Percentiles rank a stretch among this genome's conserved stretches.
phyloP scores from a whole-genome alignment of 208 protist species.

The Leishmania amazonensis region DNA sequence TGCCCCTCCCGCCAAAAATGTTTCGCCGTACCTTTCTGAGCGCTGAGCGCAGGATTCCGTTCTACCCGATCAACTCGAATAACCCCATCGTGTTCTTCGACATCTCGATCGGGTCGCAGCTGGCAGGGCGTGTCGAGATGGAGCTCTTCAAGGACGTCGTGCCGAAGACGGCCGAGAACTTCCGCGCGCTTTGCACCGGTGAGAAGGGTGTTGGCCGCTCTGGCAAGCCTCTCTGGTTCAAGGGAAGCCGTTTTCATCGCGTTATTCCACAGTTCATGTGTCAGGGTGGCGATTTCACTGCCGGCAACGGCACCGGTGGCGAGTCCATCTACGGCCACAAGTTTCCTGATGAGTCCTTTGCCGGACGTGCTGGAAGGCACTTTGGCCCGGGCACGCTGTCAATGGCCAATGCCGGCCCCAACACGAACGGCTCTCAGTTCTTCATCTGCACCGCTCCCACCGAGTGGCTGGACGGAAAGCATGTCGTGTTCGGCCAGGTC shows the following conservation, averaged over 20 bases:
- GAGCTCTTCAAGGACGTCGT: slow-evolving; percentile 91
- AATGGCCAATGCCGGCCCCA: slow-evolving; percentile 94
- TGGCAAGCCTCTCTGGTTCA: slow-evolving; percentile 95
- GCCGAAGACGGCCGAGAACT: slow-evolving; percentile 97
- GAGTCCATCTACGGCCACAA: slow-evolving; percentile 93
- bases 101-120: slow-evolving; percentile 86
- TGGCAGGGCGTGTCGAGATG: slow-evolving; percentile 90
- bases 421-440: slow-evolving; percentile 95
- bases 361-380: slow-evolving; percentile 71
- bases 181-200: slow-evolving; percentile 92
- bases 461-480: slow-evolving; percentile 91
- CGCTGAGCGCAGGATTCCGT: slow-evolving; percentile 75
- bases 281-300: slow-evolving; percentile 97
- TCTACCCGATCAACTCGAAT: slow-evolving; percentile 76
- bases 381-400: slow-evolving; percentile 81
- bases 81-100: slow-evolving; percentile 94
- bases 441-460: slow-evolving; percentile 89
- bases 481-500: slow-evolving; percentile 96
- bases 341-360: slow-evolving; percentile 95
- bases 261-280: slow-evolving; percentile 94
- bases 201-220: slow-evolving; percentile 86
- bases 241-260: slow-evolving; percentile 96
- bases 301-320: slow-evolving; percentile 91
- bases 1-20: not conserved
- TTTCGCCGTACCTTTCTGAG: slow-evolving; percentile 40